Base-by-base conservation (phyloP, 192 early-diverging fungal genomes). In the Rhizoclosmatium sp. region DNA sequence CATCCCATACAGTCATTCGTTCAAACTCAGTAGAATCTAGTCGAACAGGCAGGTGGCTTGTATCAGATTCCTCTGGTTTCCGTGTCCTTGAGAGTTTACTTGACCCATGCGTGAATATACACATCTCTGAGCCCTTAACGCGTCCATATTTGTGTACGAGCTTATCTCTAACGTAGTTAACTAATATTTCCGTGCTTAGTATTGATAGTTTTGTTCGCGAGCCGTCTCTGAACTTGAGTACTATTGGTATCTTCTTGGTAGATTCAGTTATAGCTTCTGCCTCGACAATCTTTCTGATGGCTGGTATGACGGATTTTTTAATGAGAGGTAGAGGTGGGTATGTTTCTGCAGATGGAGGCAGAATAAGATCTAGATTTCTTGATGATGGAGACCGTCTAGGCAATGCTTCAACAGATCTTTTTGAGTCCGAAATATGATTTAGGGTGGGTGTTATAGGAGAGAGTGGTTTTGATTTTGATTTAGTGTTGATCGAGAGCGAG, bases 191-290 rank as follows among this genome's bases (percentile, higher is more conserved):
- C 4, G 9, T 14, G 9, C 31, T 7, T 10, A 5, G n/a, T 4
- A 68, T 4, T 9, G 40, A 19, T n/a, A 68, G 66, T 46, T 68
- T 48, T 7, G 21, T 16, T 68, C 66, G 42, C 5, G 66, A 16
- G 10, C 66, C 66, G 21, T 68, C 66, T 16, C 66, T 19, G 42
- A 68, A 68, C 40, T 68, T 68, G 5, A 68, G 7, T 7, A 62
- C 60, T 19, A 62, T 40, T 62, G 60, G 60, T 7, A 62, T 62
- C 21, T 62, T 62, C 21, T 40, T 62, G 7, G 60, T 40, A 23
- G 9, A 40, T 62, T 19, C 60, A 62, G 60, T 19, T 31, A 31
- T 31, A 31, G 31, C 31, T 31, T 54, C 51, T 7, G 60, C 7
- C 21, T 62, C 60, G 21, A 62, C 21, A 21, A 62, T 21, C 21